Evolutionary conservation across 2,329 filamentous ascomycete species (phyloP).

Genomic region (Curvularia sp.): DNA sequence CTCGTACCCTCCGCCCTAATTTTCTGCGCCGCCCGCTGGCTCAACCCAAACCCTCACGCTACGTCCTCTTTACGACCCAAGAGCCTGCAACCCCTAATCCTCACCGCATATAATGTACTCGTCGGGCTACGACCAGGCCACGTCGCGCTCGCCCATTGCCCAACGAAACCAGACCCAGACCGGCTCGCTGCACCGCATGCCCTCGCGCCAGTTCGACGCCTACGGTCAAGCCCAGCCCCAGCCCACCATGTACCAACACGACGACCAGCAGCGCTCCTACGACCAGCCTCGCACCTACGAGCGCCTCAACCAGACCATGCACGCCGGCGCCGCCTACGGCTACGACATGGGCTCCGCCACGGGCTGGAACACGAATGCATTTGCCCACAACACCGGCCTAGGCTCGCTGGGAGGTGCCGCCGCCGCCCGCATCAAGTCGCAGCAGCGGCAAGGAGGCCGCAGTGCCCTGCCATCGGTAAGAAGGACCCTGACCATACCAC

Average conservation of each 20-base stretch:
- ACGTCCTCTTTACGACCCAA: constrained; percentile 10
- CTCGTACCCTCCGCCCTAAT: constrained; percentile 35
- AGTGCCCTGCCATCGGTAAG: constrained; percentile 74
- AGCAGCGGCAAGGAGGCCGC: constrained; percentile 57
- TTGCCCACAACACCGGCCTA: constrained; percentile 70
- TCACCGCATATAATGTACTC: constrained; percentile 45
- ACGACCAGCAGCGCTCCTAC: constrained; percentile 64
- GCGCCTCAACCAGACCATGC: constrained; percentile 65
- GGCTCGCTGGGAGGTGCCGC: constrained; percentile 63
- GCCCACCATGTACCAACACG: constrained; percentile 70
- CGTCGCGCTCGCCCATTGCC: constrained; percentile 75
- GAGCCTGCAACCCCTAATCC: constrained; percentile 7
- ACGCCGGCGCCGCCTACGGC: constrained; percentile 64
- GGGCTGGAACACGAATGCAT: constrained; percentile 80
- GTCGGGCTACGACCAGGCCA: constrained; percentile 45
- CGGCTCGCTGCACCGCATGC: constrained; percentile 71
- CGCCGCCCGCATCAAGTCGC: constrained; percentile 63
- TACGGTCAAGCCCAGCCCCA: constrained; percentile 70
- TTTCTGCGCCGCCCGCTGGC: constrained; percentile 25
- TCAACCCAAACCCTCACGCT: constrained; percentile 22
- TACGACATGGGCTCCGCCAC: constrained; percentile 75
- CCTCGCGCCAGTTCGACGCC: constrained; percentile 79
- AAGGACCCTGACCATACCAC: constrained; percentile 45
- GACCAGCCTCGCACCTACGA: constrained; percentile 63
- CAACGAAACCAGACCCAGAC: constrained; percentile 66